Conservation (phyloP, 352 stramenopile genomes). For the Pythium insidiosum region DNA sequence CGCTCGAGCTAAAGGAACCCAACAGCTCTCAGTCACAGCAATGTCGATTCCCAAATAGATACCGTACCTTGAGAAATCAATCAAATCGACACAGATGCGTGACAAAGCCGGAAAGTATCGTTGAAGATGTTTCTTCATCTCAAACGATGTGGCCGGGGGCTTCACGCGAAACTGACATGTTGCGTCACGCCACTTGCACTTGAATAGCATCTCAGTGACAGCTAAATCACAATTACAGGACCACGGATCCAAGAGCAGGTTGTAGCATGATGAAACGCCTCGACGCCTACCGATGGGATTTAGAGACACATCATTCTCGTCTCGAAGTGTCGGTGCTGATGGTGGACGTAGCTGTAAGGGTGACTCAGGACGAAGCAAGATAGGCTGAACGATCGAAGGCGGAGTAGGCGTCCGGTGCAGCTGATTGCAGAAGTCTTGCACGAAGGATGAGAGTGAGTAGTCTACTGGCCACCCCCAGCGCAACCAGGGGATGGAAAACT, state of each 20-base stretch:
- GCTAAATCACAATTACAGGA: too few relatives aligned
- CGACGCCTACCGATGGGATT: conserved; percentile 3
- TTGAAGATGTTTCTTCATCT: conserved; percentile 27
- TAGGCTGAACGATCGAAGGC: conserved; percentile 1
- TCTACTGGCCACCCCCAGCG: conserved; percentile 33
- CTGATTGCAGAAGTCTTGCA: conserved; percentile 37
- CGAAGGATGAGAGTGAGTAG: conserved; percentile 41
- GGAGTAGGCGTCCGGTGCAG: background rate
- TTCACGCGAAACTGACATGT: conserved; percentile 33
- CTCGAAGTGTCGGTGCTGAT: too few relatives aligned
- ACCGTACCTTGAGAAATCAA: too few relatives aligned
- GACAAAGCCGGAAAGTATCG: conserved; percentile 28
- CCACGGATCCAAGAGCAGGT: conserved; percentile 1
- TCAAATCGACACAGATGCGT: background rate
- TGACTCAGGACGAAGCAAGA: conserved; percentile 9
- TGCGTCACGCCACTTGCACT: conserved; percentile 56
- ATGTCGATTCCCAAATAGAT: too few relatives aligned
- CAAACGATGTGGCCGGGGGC: conserved; percentile 15
- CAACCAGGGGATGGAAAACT: conserved; percentile 45
- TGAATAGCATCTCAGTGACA: conserved; percentile 27
- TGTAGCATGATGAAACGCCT: conserved; percentile 1
- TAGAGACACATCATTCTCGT: too few relatives aligned
- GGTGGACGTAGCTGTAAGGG: too few relatives aligned
- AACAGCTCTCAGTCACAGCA: too few relatives aligned
- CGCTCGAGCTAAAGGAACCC: too few relatives aligned